A percentile compares a stretch with the other conserved stretches of the same genome.
These are phyloP conservation scores for Jacaranda copaia DNA, from an alignment of 257 asterid genomes.

Conservation along the genomic window DNA sequence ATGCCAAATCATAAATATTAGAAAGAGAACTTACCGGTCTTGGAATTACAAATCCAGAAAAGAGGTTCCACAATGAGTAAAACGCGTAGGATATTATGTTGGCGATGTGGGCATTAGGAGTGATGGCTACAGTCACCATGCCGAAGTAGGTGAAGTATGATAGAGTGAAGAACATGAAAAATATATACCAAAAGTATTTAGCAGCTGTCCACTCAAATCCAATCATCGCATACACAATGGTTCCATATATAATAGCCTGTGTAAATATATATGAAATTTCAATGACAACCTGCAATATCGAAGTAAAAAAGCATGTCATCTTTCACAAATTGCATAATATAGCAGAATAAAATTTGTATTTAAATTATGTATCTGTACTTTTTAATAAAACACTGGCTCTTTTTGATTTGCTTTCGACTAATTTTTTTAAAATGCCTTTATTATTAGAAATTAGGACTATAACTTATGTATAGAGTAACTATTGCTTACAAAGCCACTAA, in stretches of 20 bases:
- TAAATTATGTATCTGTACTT: background rate
- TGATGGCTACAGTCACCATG: slow-evolving; percentile 76
- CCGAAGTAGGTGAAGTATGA: slow-evolving; percentile 70
- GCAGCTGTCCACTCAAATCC: slow-evolving; percentile 53
- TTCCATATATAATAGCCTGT: slow-evolving; percentile 38
- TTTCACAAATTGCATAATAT: background rate
- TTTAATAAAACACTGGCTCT: no score
- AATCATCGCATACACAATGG: slow-evolving; percentile 47
- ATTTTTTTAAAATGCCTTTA: no score
- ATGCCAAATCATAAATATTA: no score
- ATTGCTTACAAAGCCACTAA: no score
- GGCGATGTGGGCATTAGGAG: slow-evolving; percentile 60
- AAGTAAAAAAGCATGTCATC: no score
- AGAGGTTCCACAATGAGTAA: slow-evolving; percentile 70
- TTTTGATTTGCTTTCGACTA: no score
- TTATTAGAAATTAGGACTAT: no score
- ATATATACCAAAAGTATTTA: slow-evolving; percentile 56
- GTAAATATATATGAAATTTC: background rate
- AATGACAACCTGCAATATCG: slow-evolving; percentile 32
- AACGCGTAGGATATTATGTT: slow-evolving; percentile 58
- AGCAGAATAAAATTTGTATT: background rate
- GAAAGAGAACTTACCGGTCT: slow-evolving; percentile 54
- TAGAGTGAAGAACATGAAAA: slow-evolving; percentile 64
- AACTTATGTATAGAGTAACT: no score
- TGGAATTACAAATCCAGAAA: slow-evolving; percentile 70